Percentiles rank a stretch among this genome's conserved stretches.
These are phyloP conservation scores for Xenosphaeropsis pyriputrescens DNA, from an alignment of 2,329 filamentous ascomycete genomes.

Conservation along the genomic window DNA sequence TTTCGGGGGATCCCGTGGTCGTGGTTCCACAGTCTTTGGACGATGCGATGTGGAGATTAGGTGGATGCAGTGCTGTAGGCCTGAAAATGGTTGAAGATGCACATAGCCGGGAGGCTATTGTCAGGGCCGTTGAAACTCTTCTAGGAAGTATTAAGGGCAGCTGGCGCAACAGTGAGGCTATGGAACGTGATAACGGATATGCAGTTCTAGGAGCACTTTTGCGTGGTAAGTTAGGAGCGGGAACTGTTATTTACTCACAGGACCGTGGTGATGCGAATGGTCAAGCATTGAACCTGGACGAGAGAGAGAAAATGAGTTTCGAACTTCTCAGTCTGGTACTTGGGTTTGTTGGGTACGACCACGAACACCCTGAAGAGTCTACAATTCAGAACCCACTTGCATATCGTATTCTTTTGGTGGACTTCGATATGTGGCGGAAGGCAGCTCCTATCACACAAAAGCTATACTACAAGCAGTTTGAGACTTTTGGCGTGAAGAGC, in stretches of 20 bases:
- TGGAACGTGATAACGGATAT: conserved; percentile 93
- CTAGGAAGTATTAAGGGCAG: conserved; percentile 78
- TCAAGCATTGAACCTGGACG: conserved; percentile 28
- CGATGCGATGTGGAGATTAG: conserved; percentile 81
- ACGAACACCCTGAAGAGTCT: conserved; percentile 65
- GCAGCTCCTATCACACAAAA: conserved; percentile 65
- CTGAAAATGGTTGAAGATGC: conserved; percentile 75
- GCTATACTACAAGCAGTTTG: conserved; percentile 86
- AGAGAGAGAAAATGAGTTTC: conserved; percentile 39
- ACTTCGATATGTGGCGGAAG: conserved; percentile 84
- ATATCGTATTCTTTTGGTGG: conserved; percentile 81
- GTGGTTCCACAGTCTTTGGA: conserved; percentile 73
- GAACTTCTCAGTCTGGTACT: conserved; percentile 65
- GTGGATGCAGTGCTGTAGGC: conserved; percentile 77
- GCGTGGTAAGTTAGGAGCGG: conserved; percentile 60
- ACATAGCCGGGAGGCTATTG: conserved; percentile 50
- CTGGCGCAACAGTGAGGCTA: conserved; percentile 96
- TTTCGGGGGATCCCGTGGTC: conserved; percentile 74
- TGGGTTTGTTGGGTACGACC: conserved; percentile 78
- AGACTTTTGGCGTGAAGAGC: conserved; percentile 76
- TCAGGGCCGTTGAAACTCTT: conserved; percentile 68
- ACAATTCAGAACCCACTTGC: conserved; percentile 93
- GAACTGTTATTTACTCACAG: conserved; percentile 22
- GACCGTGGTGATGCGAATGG: conserved; percentile 16
- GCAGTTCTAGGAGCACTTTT: conserved; percentile 73